A percentile compares a stretch with the other conserved stretches of the same genome.
phyloP scores from a whole-genome alignment of 2,329 filamentous ascomycete species.

The Colletotrichum acutatum region DNA sequence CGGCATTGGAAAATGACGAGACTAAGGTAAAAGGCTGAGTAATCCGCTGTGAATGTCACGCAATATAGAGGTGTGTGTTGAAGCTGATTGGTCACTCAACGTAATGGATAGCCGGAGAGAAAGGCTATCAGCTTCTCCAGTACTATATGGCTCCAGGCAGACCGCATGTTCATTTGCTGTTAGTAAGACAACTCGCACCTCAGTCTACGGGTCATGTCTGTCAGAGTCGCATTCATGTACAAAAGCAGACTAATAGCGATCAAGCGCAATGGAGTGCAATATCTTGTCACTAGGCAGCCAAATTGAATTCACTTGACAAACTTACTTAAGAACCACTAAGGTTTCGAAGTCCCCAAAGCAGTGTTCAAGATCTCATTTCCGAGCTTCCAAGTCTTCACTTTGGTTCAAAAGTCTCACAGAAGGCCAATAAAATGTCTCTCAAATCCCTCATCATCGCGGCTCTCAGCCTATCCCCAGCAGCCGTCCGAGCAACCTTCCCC shows the following conservation, averaged over 20 bases:
- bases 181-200: neutral
- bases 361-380: no score
- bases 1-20: neutral
- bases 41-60: neutral
- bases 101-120: neutral
- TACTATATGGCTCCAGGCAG: neutral
- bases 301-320: no score
- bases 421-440: neutral
- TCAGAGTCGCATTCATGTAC: neutral
- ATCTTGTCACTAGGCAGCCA: no score
- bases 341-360: no score
- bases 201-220: neutral
- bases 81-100: neutral
- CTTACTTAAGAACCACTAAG: no score
- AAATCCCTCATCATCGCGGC: constrained; percentile 20
- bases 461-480: constrained; percentile 40
- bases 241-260: neutral
- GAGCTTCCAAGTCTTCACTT: no score
- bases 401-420: no score
- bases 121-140: neutral
- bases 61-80: neutral
- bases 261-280: neutral
- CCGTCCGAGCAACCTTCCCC: constrained; percentile 45
- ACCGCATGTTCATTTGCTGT: neutral
- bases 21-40: neutral